phyloP scores from a whole-genome alignment of 257 asterid species.

The Misopates orontium region DNA sequence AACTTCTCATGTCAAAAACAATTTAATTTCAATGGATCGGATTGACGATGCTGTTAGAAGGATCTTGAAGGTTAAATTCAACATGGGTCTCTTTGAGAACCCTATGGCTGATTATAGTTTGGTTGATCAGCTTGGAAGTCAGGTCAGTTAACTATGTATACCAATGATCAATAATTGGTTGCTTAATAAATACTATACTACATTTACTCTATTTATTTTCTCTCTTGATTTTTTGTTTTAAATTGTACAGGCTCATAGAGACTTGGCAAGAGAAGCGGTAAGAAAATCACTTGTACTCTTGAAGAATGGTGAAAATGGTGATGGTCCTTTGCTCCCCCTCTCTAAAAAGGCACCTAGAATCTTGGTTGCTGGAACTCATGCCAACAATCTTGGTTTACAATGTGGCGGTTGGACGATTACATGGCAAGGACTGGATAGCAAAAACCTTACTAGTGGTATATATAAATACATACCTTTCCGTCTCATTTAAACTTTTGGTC shows the following conservation, averaged over 20 bases:
- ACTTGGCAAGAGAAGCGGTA: slow-evolving; percentile 25
- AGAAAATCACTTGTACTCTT: slow-evolving; percentile 24
- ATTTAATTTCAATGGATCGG: slow-evolving; percentile 5
- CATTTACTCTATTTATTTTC: background rate
- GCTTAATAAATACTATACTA: background rate
- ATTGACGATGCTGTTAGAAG: slow-evolving; percentile 25
- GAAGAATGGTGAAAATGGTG: slow-evolving; percentile 14
- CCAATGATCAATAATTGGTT: background rate
- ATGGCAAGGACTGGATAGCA: slow-evolving; percentile 50
- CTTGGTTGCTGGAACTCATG: slow-evolving; percentile 24
- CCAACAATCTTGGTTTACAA: slow-evolving; percentile 21
- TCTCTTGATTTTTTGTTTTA: background rate
- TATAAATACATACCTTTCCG: background rate
- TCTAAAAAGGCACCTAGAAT: slow-evolving; percentile 19
- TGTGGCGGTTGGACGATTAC: slow-evolving; percentile 35
- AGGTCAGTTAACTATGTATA: slow-evolving; percentile 9
- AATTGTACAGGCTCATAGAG: slow-evolving; percentile 20
- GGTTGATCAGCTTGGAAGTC: slow-evolving; percentile 15
- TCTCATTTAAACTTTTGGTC: background rate
- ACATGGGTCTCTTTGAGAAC: slow-evolving; percentile 29
- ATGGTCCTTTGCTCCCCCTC: slow-evolving; percentile 18
- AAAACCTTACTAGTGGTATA: slow-evolving; percentile 12
- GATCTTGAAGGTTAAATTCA: slow-evolving; percentile 24
- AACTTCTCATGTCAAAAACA: slow-evolving; percentile 14
- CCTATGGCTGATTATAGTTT: slow-evolving; percentile 25